Percentiles rank a stretch among this genome's conserved stretches.
Conservation (phyloP, 257 asterid species). For the Jaltomata sinuosa region DNA sequence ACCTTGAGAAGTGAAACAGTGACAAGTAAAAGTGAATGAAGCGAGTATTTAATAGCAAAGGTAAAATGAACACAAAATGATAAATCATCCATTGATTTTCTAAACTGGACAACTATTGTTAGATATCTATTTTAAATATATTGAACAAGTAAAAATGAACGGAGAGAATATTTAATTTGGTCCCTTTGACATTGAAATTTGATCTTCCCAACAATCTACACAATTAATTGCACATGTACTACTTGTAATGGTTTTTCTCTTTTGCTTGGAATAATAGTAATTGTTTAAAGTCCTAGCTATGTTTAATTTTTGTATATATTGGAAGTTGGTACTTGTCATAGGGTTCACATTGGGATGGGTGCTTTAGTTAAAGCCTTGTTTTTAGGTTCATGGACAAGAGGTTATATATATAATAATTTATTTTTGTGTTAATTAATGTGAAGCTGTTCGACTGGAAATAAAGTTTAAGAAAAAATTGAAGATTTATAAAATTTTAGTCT, state of each 20-base stretch:
- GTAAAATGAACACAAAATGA: no score
- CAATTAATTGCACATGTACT: neutral
- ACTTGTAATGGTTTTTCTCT: neutral
- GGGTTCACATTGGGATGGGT: neutral
- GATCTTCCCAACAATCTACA: neutral
- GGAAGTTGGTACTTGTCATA: neutral
- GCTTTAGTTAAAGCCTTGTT: neutral
- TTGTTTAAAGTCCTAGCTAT: neutral
- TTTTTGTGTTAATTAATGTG: accelerated
- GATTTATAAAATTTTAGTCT: neutral
- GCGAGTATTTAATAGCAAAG: no score
- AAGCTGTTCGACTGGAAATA: neutral
- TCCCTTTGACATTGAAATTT: neutral
- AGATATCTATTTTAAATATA: no score
- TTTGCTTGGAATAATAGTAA: neutral
- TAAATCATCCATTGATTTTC: no score
- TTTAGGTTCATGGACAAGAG: neutral
- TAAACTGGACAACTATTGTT: no score
- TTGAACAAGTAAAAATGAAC: no score
- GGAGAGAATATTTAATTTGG: neutral
- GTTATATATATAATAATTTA: neutral
- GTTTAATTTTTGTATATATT: neutral
- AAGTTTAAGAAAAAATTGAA: no score
- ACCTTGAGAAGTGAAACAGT: no score
- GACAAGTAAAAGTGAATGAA: no score